Evolutionary conservation across 208 protist species (phyloP).

Genomic region (Trypanosoma rangeli): DNA sequence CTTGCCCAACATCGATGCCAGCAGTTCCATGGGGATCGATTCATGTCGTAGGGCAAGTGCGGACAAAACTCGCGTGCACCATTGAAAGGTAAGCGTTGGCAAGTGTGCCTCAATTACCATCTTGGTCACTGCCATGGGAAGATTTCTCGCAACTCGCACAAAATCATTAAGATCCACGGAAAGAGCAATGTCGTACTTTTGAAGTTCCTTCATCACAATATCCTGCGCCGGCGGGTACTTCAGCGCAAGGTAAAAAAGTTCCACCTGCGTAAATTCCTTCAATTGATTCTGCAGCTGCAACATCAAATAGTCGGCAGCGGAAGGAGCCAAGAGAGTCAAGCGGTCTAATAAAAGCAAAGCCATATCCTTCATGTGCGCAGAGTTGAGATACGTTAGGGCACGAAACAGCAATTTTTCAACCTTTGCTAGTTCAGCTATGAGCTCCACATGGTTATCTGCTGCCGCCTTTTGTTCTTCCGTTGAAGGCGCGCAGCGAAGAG

Average conservation of each 20-base stretch:
- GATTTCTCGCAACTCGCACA: conserved; percentile 39
- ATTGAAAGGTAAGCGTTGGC: conserved; percentile 53
- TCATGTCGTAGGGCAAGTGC: conserved; percentile 48
- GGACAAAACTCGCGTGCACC: conserved; percentile 67
- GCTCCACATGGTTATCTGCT: neutral
- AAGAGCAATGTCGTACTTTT: conserved; percentile 40
- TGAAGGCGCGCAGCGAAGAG: neutral
- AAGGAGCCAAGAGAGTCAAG: conserved; percentile 43
- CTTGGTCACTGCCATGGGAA: conserved; percentile 66
- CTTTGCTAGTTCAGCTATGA: conserved; percentile 6
- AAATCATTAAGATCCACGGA: conserved; percentile 71
- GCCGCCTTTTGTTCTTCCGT: neutral
- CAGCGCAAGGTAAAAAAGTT: conserved; percentile 60
- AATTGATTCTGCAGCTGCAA: conserved; percentile 35
- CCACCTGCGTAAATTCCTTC: conserved; percentile 39
- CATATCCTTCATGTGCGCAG: conserved; percentile 46
- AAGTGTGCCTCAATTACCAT: conserved; percentile 54
- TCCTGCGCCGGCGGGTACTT: conserved; percentile 42
- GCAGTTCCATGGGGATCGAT: conserved; percentile 43
- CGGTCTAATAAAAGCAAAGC: conserved; percentile 45
- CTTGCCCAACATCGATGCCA: conserved; percentile 40
- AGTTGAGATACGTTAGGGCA: conserved; percentile 27
- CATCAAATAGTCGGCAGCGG: conserved; percentile 35
- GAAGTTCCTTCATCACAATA: conserved; percentile 42
- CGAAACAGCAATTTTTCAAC: conserved; percentile 32